phyloP scores from a whole-genome alignment of 2,329 filamentous ascomycete genomes.

The Fusarium denticulatum region DNA sequence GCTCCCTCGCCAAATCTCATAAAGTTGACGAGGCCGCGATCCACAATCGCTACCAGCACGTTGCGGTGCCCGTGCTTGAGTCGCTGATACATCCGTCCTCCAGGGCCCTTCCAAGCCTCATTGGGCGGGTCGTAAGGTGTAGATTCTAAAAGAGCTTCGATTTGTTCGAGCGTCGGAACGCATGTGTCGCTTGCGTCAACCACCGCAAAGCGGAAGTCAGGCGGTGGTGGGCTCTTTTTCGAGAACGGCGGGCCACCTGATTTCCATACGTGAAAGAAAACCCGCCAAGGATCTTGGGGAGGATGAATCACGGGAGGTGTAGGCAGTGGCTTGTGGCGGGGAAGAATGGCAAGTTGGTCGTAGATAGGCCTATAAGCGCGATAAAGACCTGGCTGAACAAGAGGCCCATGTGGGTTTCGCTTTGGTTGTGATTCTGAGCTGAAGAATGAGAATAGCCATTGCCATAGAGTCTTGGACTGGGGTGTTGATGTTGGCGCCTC shows the following conservation, averaged over 20 bases:
- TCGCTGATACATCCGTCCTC: conserved; percentile 73
- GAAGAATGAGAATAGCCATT: conserved; percentile 64
- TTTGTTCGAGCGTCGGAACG: conserved; percentile 78
- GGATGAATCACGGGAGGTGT: conserved; percentile 40
- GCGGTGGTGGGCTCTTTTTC: conserved; percentile 79
- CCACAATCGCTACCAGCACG: conserved; percentile 87
- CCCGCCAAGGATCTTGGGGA: conserved; percentile 68
- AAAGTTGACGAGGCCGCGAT: conserved; percentile 90
- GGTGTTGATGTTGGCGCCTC: conserved; percentile 30
- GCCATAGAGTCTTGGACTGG: conserved; percentile 53
- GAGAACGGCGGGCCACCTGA: conserved; percentile 69
- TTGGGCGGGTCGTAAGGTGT: conserved; percentile 74
- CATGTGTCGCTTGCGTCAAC: conserved; percentile 77
- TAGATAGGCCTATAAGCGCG: conserved; percentile 78
- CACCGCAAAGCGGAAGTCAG: conserved; percentile 87
- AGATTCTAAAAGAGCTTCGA: conserved; percentile 76
- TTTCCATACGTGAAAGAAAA: conserved; percentile 88
- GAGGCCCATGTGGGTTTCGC: conserved; percentile 60
- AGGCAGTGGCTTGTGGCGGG: conserved; percentile 69
- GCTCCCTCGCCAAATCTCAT: conserved; percentile 81
- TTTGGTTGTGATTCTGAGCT: conserved; percentile 39
- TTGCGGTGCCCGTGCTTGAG: conserved; percentile 87
- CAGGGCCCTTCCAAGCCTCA: conserved; percentile 52
- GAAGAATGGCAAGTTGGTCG: conserved; percentile 77
- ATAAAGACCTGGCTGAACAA: conserved; percentile 71